These are phyloP conservation scores for Betula pendula DNA, from an alignment of 306 rosid species.

Conservation along the genomic window DNA sequence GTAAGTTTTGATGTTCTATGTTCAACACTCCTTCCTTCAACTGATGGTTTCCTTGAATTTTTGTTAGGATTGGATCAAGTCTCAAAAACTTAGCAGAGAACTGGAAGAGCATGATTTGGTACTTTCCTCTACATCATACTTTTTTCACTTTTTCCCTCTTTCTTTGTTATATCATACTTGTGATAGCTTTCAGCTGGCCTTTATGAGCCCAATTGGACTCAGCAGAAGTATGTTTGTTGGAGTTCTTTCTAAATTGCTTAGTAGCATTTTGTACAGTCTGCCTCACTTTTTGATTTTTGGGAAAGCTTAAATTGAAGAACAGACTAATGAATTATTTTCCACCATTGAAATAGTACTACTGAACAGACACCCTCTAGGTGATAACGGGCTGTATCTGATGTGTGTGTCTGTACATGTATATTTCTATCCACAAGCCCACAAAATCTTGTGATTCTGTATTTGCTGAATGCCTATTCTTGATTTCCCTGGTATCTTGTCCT, in stretches of 20 bases:
- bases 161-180: neutral
- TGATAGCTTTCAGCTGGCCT: slow-evolving; percentile 3
- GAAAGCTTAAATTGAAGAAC: neutral
- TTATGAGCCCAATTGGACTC: neutral
- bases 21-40: slow-evolving; percentile 13
- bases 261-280: neutral
- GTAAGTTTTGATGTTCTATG: slow-evolving; percentile 10
- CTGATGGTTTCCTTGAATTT: slow-evolving; percentile 29
- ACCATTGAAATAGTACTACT: neutral
- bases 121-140: slow-evolving; percentile 9
- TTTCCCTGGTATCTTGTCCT: neutral
- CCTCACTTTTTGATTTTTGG: neutral
- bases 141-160: neutral
- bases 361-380: neutral
- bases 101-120: slow-evolving; percentile 48
- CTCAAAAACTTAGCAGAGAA: slow-evolving; percentile 40
- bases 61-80: slow-evolving; percentile 57
- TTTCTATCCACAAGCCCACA: neutral
- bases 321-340: neutral
- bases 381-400: neutral
- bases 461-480: neutral
- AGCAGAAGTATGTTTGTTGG: neutral
- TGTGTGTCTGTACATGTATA: neutral
- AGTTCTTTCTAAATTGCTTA: neutral
- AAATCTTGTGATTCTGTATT: neutral